Evolutionary conservation across 331 rosid species (phyloP).

Genomic region (Acacia concinna): DNA sequence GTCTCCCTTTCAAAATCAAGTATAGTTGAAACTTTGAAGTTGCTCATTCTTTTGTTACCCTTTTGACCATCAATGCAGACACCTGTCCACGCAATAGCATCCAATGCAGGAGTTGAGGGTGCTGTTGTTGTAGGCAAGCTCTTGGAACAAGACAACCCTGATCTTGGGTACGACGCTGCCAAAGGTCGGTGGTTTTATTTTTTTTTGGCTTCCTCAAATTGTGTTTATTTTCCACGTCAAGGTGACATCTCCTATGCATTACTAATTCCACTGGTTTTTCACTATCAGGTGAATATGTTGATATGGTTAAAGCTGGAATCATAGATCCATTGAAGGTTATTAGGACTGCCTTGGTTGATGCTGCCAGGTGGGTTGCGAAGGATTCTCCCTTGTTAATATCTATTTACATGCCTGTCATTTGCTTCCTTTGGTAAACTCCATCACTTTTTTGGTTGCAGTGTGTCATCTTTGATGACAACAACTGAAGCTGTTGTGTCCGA

Average conservation of each 20-base stretch:
- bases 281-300: slow-evolving; percentile 79
- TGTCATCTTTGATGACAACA: slow-evolving; percentile 87
- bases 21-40: background rate
- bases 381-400: background rate
- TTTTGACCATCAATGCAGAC: slow-evolving; percentile 48
- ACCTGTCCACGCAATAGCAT: slow-evolving; percentile 84
- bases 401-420: background rate
- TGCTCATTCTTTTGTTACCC: slow-evolving; percentile 5
- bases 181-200: slow-evolving; percentile 58
- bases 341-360: slow-evolving; percentile 91
- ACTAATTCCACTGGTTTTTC: slow-evolving; percentile 18
- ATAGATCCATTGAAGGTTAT: slow-evolving; percentile 93
- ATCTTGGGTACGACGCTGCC: slow-evolving; percentile 90
- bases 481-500: slow-evolving; percentile 87
- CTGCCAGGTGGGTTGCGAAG: slow-evolving; percentile 64
- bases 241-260: background rate
- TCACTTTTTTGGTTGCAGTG: slow-evolving; percentile 51
- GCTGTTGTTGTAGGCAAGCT: slow-evolving; percentile 91
- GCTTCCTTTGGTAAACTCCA: background rate
- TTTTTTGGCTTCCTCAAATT: background rate
- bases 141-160: slow-evolving; percentile 69
- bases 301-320: slow-evolving; percentile 83
- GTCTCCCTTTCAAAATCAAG: background rate
- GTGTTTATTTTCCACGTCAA: background rate
- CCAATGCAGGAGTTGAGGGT: slow-evolving; percentile 95